Conservation (phyloP, 108 stramenopile species). For the Cyclotella distinguenda region DNA sequence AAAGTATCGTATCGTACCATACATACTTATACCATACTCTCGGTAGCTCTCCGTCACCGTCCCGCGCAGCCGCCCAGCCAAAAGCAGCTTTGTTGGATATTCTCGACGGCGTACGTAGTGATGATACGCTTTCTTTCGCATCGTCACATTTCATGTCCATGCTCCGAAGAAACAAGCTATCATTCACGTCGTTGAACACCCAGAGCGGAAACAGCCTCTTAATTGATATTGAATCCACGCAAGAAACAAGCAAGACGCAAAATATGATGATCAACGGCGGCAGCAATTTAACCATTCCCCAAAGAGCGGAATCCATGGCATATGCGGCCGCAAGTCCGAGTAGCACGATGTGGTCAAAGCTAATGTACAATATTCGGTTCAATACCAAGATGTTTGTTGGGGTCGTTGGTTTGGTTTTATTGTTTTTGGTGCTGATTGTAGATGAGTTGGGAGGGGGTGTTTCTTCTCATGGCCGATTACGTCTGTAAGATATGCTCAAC, state of each 20-base stretch:
- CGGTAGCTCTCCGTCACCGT: too few relatives aligned
- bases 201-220: constrained; percentile 9
- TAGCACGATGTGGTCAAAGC: constrained; percentile 15
- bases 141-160: constrained; percentile 12
- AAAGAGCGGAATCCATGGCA: constrained; percentile 67
- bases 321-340: constrained; percentile 42
- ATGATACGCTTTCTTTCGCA: background rate
- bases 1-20: too few relatives aligned
- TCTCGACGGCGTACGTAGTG: too few relatives aligned
- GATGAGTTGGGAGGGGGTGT: constrained; percentile 15
- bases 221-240: constrained; percentile 10
- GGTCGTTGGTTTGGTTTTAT: constrained; percentile 25
- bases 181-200: constrained; percentile 7
- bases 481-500: background rate
- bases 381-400: constrained; percentile 32
- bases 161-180: constrained; percentile 35
- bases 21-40: too few relatives aligned
- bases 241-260: constrained; percentile 4
- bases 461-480: constrained; percentile 11
- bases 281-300: constrained; percentile 2
- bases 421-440: constrained; percentile 28
- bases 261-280: background rate
- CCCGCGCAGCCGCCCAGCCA: too few relatives aligned
- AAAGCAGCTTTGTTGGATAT: too few relatives aligned
- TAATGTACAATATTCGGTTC: constrained; percentile 29